phyloP scores from a whole-genome alignment of 805 yeast genomes.

The Trichomonascus vanleenenianus region DNA sequence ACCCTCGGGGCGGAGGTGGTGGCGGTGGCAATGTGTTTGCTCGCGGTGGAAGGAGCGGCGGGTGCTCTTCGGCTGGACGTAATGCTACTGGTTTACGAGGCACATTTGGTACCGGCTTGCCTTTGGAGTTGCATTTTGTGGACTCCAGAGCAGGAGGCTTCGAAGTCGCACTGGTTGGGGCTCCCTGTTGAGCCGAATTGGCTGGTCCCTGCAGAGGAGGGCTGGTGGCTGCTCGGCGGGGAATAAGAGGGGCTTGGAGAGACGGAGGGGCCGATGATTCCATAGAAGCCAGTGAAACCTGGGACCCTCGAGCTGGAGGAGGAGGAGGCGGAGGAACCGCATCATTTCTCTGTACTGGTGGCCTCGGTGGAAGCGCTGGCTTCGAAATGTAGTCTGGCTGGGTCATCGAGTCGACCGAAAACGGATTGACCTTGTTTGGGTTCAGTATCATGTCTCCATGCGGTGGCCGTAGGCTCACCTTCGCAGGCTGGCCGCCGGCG shows the following conservation, averaged over 20 bases:
- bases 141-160: too few species aligned
- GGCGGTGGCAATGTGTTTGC: constrained; percentile 1
- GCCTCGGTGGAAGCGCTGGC: constrained; percentile 14
- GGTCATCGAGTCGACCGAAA: constrained; percentile 34
- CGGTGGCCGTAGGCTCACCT: constrained; percentile 46
- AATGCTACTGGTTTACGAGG: constrained; percentile 5
- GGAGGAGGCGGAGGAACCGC: too few species aligned
- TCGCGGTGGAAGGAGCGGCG: background rate
- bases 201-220: too few species aligned
- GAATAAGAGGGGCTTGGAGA: too few species aligned
- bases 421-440: constrained; percentile 69
- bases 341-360: background rate
- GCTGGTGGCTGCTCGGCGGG: too few species aligned
- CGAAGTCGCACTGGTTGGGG: too few species aligned
- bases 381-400: constrained; percentile 46
- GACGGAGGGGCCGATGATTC: too few species aligned
- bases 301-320: too few species aligned
- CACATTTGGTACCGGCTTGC: constrained; percentile 1
- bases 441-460: constrained; percentile 46
- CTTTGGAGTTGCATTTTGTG: constrained; percentile 2
- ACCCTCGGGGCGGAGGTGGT: constrained; percentile 11
- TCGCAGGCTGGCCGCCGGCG: constrained; percentile 66
- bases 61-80: background rate
- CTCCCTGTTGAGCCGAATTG: too few species aligned
- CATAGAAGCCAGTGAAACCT: too few species aligned